phyloP scores from a whole-genome alignment of 2,329 filamentous ascomycete genomes.

The Paecilomyces formosus region DNA sequence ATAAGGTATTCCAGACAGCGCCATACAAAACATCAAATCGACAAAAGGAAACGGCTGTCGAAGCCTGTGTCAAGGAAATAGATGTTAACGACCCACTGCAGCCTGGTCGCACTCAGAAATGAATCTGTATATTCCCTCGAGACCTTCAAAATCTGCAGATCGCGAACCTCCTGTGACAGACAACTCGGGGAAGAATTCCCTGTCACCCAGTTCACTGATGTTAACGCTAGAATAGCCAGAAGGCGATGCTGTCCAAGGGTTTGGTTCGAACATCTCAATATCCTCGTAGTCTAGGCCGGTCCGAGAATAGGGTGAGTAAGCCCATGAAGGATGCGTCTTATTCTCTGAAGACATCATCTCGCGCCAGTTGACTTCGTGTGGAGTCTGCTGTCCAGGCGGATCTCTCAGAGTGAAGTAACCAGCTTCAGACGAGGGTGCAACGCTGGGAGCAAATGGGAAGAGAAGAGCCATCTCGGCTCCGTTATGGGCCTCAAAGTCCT shows the following conservation, averaged over 20 bases:
- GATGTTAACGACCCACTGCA: background rate
- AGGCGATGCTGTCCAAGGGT: constrained; percentile 47
- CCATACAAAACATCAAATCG: constrained; percentile 1
- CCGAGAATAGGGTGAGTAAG: constrained; percentile 15
- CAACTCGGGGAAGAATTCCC: constrained; percentile 31
- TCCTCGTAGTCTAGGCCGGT: constrained; percentile 33
- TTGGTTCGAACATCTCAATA: constrained; percentile 37
- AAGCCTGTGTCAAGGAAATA: constrained; percentile 6
- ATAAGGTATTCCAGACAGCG: constrained; percentile 1
- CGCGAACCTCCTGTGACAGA: constrained; percentile 27
- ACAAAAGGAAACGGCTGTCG: constrained; percentile 5
- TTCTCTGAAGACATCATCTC: constrained; percentile 47
- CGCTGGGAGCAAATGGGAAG: constrained; percentile 76
- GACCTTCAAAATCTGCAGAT: constrained; percentile 49
- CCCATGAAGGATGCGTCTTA: constrained; percentile 14
- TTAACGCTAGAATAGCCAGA: constrained; percentile 54
- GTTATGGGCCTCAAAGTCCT: constrained; percentile 59
- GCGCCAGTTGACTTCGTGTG: constrained; percentile 47
- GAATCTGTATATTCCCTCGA: constrained; percentile 60
- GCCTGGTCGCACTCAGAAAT: constrained; percentile 48
- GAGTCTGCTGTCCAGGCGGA: constrained; percentile 20
- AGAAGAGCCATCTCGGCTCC: constrained; percentile 68
- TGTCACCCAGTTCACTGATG: constrained; percentile 43
- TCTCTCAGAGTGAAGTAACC: constrained; percentile 37
- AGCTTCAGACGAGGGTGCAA: constrained; percentile 36